Conservation (phyloP, 306 rosid genomes). For the Sesbania bispinosa region DNA sequence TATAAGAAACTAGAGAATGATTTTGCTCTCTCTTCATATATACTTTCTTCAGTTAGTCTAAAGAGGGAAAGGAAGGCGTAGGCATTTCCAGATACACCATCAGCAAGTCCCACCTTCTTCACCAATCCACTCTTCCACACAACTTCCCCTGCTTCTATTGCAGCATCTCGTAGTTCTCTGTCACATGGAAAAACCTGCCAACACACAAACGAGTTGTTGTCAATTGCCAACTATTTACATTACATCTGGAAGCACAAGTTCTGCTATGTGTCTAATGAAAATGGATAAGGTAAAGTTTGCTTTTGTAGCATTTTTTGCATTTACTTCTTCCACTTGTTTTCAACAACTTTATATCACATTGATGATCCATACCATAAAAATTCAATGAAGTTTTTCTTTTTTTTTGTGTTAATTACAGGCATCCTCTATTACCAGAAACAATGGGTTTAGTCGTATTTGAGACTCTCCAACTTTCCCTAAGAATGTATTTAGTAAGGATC, state of each 20-base stretch:
- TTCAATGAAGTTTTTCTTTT: no score
- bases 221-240: background rate
- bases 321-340: background rate
- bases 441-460: no score
- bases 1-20: conserved; percentile 68
- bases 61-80: conserved; percentile 75
- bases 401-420: no score
- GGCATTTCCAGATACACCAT: conserved; percentile 83
- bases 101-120: conserved; percentile 82
- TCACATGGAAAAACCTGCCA: conserved; percentile 63
- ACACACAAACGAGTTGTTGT: background rate
- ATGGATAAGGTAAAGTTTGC: background rate
- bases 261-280: background rate
- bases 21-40: conserved; percentile 75
- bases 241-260: background rate
- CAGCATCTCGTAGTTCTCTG: conserved; percentile 78
- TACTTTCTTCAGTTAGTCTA: conserved; percentile 57
- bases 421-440: no score
- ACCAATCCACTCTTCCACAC: conserved; percentile 89
- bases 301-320: background rate
- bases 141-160: conserved; percentile 96
- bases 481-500: no score
- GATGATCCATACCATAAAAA: no score
- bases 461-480: no score
- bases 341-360: no score